These are phyloP conservation scores for Rhodamnia argentea DNA, from an alignment of 345 rosid genomes.

Conservation along the genomic window DNA sequence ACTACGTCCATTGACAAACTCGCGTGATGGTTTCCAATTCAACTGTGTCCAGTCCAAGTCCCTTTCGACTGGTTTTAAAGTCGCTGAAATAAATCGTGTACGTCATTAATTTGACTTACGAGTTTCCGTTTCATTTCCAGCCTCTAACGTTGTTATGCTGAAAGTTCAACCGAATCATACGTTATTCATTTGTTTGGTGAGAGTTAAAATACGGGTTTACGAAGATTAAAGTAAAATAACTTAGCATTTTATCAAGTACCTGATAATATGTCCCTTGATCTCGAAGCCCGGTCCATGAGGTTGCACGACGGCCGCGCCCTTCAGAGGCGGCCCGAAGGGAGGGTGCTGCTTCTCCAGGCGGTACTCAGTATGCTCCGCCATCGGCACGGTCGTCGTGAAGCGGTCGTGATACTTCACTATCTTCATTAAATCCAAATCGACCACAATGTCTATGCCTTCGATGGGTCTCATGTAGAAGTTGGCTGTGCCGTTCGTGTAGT, in stretches of 20 bases:
- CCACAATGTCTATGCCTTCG: conserved; percentile 1
- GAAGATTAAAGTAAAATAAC: neutral
- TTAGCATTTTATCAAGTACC: neutral
- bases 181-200: neutral
- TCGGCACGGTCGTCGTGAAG: conserved; percentile 34
- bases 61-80: neutral
- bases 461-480: conserved; percentile 7
- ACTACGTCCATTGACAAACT: neutral
- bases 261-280: neutral
- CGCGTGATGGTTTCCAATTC: neutral
- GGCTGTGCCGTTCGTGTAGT: neutral
- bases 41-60: neutral
- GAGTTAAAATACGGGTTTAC: neutral
- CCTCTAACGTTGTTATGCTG: neutral
- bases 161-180: neutral
- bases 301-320: neutral
- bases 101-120: neutral
- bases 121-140: neutral
- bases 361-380: conserved; percentile 52
- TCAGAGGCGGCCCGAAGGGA: conserved; percentile 10
- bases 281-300: conserved; percentile 1
- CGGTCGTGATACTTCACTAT: neutral
- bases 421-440: neutral
- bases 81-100: neutral
- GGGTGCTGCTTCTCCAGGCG: conserved; percentile 15